Evolutionary conservation across 2,329 filamentous ascomycete species (phyloP).

Genomic region (Thermothelomyces thermophilus): DNA sequence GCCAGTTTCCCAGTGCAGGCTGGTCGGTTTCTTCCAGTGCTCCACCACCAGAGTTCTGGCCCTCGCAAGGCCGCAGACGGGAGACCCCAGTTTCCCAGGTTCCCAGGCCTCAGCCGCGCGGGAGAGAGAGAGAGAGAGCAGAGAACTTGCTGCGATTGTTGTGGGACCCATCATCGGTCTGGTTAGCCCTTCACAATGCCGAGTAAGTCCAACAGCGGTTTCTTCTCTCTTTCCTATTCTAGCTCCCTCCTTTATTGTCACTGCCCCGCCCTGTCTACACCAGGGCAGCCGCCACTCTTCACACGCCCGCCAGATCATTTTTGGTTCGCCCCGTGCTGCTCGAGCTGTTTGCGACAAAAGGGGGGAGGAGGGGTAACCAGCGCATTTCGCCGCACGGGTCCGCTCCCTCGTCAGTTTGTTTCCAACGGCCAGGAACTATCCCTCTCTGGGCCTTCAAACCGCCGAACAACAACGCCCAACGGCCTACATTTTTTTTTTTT

Average conservation of each 20-base stretch:
- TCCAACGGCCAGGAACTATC: not conserved
- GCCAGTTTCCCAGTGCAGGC: slow-evolving; percentile 1
- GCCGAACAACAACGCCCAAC: not conserved
- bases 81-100: slow-evolving; percentile 14
- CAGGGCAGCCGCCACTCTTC: slow-evolving; percentile 1
- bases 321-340: not conserved
- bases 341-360: not conserved
- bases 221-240: slow-evolving; percentile 6
- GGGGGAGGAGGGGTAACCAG: not conserved
- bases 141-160: slow-evolving; percentile 15
- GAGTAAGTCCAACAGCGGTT: slow-evolving; percentile 20
- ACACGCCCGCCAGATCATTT: not conserved
- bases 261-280: slow-evolving; percentile 7
- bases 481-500: too few species aligned
- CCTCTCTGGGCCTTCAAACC: not conserved
- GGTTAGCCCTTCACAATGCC: slow-evolving; percentile 21
- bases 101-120: slow-evolving; percentile 3
- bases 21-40: slow-evolving; percentile 3
- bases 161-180: slow-evolving; percentile 18
- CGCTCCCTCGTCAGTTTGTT: slow-evolving; percentile 2
- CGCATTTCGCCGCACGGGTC: slow-evolving; percentile 1
- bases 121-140: too few species aligned
- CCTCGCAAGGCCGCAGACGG: slow-evolving; percentile 11
- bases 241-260: not conserved
- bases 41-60: slow-evolving; percentile 9